Base-by-base conservation (phyloP, 768 basidiomycete species). In the Antrodiella citrinella region DNA sequence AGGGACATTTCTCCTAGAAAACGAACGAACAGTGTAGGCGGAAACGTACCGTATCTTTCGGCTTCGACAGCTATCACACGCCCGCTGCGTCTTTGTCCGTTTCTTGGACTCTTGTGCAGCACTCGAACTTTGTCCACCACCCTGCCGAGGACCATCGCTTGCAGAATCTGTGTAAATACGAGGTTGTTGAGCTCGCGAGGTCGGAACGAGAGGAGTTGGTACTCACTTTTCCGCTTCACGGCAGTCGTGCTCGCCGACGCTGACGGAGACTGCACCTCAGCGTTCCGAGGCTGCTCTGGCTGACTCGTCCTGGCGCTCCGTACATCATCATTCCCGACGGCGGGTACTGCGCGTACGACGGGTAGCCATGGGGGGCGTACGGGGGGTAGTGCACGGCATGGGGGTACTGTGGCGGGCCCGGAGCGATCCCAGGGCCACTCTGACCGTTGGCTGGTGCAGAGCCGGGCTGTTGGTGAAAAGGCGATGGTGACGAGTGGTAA, bases 11-110 rank as follows among this genome's bases (percentile, higher is more conserved):
- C 7, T 35, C 7, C 30, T n/a, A 35, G 30, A 15, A 43, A 18
- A 18, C 41, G 42, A 44, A 40, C 3, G 46, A 40, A 30, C 25
- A 44, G 38, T 40, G 44, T n/a, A n/a, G n/a, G n/a, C n/a, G 42
- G 15, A 45, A 9, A 60, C 74, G 57, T 41, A 77, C 73, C 91
- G 78, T 64, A 95, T 93, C 75, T 95, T 94, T 54, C 91, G 83
- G 61, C 80, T 83, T 44, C 91, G 81, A 68, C 91, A 94, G 35
- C 86, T 86, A 64, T 95, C 92, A 62, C 92, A 95, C 4, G 92
- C 92, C 47, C 92, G 81, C 64, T 87, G 86, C 11, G 90, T 95
- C 71, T 95, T 95, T 11, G 88, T 90, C 49, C 91, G 83, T 67
- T 94, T 94, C 72, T 88, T 91, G 55, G 74, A 67, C 62, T 91